A percentile compares a stretch with the other conserved stretches of the same genome.
phyloP scores from a whole-genome alignment of 2,329 filamentous ascomycete genomes.

The Trichoderma sp. region DNA sequence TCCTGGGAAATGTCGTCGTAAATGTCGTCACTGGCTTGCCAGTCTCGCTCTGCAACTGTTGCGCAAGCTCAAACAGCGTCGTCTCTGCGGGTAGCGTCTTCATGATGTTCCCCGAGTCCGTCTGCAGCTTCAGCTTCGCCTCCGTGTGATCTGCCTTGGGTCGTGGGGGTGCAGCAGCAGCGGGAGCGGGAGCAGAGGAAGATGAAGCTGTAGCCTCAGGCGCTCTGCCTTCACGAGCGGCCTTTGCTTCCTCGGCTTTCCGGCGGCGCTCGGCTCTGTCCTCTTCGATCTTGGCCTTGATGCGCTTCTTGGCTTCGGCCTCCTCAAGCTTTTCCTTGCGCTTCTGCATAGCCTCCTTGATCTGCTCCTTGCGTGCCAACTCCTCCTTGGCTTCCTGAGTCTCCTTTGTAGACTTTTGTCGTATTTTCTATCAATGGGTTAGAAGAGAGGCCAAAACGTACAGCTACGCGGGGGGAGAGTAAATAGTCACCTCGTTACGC shows the following conservation, averaged over 20 bases:
- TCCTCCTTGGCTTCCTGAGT: constrained; percentile 88
- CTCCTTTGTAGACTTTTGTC: constrained; percentile 86
- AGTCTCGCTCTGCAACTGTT: constrained; percentile 69
- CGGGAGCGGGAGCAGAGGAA: constrained; percentile 45
- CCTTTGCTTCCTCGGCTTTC: constrained; percentile 83
- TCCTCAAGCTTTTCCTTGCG: constrained; percentile 85
- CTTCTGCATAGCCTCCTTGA: constrained; percentile 87
- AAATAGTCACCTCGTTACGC: constrained; percentile 68
- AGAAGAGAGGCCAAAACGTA: background rate
- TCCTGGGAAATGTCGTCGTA: constrained; percentile 81
- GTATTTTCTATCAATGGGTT: constrained; percentile 54
- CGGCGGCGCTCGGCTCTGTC: constrained; percentile 87
- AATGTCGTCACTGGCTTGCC: constrained; percentile 73
- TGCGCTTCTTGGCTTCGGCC: constrained; percentile 78
- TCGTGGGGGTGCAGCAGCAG: constrained; percentile 52
- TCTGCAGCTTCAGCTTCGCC: constrained; percentile 79
- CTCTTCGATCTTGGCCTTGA: constrained; percentile 90
- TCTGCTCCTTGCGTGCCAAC: constrained; percentile 79
- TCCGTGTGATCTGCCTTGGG: constrained; percentile 73
- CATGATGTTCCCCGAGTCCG: constrained; percentile 67
- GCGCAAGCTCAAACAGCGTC: constrained; percentile 88
- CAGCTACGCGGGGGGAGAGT: background rate
- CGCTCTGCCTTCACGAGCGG: constrained; percentile 73
- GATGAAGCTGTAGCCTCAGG: constrained; percentile 43
- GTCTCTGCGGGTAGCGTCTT: constrained; percentile 89